Base-by-base conservation (phyloP, 2,329 filamentous ascomycete genomes). In the Fonsecaea erecta region DNA sequence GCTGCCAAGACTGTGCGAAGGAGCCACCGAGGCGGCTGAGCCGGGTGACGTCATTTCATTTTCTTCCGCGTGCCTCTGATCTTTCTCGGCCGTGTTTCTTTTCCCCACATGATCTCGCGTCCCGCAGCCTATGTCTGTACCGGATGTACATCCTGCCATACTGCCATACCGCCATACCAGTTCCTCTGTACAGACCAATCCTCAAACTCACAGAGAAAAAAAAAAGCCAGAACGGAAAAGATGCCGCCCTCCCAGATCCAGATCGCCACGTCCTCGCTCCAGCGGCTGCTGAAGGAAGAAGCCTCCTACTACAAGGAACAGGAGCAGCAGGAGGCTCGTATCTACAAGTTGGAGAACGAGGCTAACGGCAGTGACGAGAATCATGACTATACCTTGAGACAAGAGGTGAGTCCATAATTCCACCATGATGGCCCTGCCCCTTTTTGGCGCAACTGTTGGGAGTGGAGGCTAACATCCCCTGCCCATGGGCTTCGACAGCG, bases 271-370 rank as follows among this genome's bases (percentile, higher is more conserved):
- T 86, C 89, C 67, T 88, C 92, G 21, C 87, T 98, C 71, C 83
- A 86, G 73, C 92, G 95, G 65, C 86, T 98, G 54, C 86, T 97
- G 71, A 97, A 96, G 79, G 95, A 99, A 78, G 92, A 97, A 78
- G 83, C 85, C 43, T 94, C 89, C 73, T 98, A 99, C 81, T 90
- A 93, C 82, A 90, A 90, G 75, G 95, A 99, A 78, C 85, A 93
- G 21, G 82, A 85, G 69, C 83, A 89, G 70, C 93, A 98, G 76
- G 84, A 91, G 72, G 84, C 85, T 67, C 86, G 90, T 63, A 85
- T 96, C 69, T 80, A 85, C 76, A 86, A 88, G 75, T 83, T 96
- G 18, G 84, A 88, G 76, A 68, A 69, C 32, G 46, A 67, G 48
- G 81, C 83, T 52, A 87, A 85, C 8, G 90, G 90, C 67, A 87